phyloP scores from a whole-genome alignment of 1,139 yeast genomes.

The Chernovozyma aurita region DNA sequence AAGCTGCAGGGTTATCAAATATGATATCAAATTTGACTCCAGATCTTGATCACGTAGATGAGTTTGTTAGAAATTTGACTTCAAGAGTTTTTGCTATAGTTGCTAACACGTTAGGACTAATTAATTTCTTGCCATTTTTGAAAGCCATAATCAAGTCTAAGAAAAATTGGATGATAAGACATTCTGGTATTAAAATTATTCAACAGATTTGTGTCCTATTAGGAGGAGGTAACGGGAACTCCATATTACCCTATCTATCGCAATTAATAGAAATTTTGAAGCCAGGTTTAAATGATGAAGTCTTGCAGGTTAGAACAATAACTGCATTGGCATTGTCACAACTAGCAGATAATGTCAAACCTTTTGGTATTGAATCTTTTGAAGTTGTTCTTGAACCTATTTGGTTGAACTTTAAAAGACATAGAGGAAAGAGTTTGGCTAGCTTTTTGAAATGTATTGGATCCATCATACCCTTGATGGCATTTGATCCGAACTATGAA shows the following conservation, averaged over 20 bases:
- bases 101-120: constrained; percentile 75
- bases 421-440: constrained; percentile 75
- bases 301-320: constrained; percentile 59
- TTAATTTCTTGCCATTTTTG: constrained; percentile 69
- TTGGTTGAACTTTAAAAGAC: constrained; percentile 75
- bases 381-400: constrained; percentile 65
- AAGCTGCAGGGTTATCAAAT: constrained; percentile 78
- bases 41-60: constrained; percentile 80
- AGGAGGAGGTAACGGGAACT: constrained; percentile 58
- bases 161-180: constrained; percentile 82
- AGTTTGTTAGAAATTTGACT: constrained; percentile 72
- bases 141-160: constrained; percentile 78
- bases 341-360: constrained; percentile 81
- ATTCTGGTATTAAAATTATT: constrained; percentile 76
- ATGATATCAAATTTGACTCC: constrained; percentile 77
- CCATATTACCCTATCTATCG: constrained; percentile 66
- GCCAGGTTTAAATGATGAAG: constrained; percentile 67
- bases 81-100: constrained; percentile 83
- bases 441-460: constrained; percentile 79
- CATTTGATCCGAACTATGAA: constrained; percentile 42
- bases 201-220: constrained; percentile 69
- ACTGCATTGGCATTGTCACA: constrained; percentile 72
- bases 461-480: constrained; percentile 80
- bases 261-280: constrained; percentile 60
- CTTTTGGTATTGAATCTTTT: constrained; percentile 89